Percentiles rank a stretch among this genome's conserved stretches.
phyloP scores from a whole-genome alignment of 768 basidiomycete species.

The Mycena rosella region DNA sequence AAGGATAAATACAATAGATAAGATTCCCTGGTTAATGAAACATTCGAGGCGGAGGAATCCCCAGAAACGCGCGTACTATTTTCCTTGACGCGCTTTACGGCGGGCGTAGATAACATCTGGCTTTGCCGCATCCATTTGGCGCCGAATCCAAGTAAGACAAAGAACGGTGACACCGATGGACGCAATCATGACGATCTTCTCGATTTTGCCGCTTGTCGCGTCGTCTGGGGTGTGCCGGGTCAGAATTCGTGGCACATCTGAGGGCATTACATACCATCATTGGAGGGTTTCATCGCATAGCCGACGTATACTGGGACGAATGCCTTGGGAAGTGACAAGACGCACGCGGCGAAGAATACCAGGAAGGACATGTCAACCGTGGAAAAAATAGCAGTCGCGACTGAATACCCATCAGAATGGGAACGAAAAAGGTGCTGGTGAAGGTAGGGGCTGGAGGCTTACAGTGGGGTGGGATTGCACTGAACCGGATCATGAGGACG shows the following conservation, averaged over 20 bases:
- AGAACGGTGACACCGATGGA: constrained; percentile 4
- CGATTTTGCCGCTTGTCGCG: constrained; percentile 6
- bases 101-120: constrained; percentile 12
- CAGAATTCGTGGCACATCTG: no score
- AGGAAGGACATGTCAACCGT: constrained; percentile 23
- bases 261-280: not conserved
- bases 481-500: constrained; percentile 78
- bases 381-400: constrained; percentile 28
- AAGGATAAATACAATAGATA: no score
- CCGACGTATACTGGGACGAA: constrained; percentile 23
- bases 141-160: constrained; percentile 8
- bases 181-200: constrained; percentile 13
- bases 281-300: constrained; percentile 14
- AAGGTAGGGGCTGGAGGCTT: constrained; percentile 43
- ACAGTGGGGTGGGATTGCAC: constrained; percentile 91
- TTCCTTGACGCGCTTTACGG: constrained; percentile 19
- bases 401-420: not conserved
- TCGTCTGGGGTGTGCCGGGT: not conserved
- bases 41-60: no score
- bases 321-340: constrained; percentile 21
- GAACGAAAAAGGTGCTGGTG: no score
- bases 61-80: no score
- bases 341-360: constrained; percentile 11
- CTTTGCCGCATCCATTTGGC: constrained; percentile 5
- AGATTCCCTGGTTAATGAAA: no score